A percentile compares a stretch with the other conserved stretches of the same genome.
Evolutionary conservation across 495 filamentous ascomycete species (phyloP).

Genomic region (Tuber borchii): DNA sequence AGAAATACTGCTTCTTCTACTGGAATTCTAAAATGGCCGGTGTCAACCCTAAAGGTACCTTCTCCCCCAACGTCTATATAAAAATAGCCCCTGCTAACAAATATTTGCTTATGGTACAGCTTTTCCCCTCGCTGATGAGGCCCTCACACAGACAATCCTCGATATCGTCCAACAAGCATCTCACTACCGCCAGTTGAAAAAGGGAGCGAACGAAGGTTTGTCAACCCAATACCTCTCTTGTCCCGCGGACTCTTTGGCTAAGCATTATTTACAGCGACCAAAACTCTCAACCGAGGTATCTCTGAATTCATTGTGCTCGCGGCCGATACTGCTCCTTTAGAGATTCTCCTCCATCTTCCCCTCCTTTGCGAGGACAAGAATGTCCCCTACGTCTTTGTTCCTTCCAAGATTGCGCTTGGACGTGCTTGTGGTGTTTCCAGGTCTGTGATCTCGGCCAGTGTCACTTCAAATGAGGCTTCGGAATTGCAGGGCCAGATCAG

Average conservation of each 20-base stretch:
- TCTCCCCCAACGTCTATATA: not conserved
- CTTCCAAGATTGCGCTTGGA: slow-evolving; percentile 64
- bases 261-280: slow-evolving; percentile 53
- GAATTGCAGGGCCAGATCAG: slow-evolving; percentile 82
- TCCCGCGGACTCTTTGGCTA: slow-evolving; percentile 18
- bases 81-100: slow-evolving; percentile 20
- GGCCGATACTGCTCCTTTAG: slow-evolving; percentile 77
- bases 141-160: slow-evolving; percentile 70
- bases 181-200: slow-evolving; percentile 83
- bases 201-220: slow-evolving; percentile 60
- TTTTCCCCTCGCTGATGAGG: slow-evolving; percentile 82
- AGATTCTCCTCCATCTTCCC: slow-evolving; percentile 86
- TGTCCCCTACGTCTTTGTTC: slow-evolving; percentile 65
- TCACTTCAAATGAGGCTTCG: slow-evolving; percentile 88
- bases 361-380: slow-evolving; percentile 81
- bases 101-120: slow-evolving; percentile 47
- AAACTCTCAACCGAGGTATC: slow-evolving; percentile 83
- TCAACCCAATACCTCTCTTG: slow-evolving; percentile 5
- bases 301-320: slow-evolving; percentile 83
- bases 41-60: slow-evolving; percentile 38
- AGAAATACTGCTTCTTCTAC: slow-evolving; percentile 6
- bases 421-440: slow-evolving; percentile 77
- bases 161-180: slow-evolving; percentile 81
- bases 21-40: slow-evolving; percentile 26
- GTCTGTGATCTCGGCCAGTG: slow-evolving; percentile 76